These are phyloP conservation scores for Barnettozyma salicaria DNA, from an alignment of 805 yeast species.

Conservation along the genomic window DNA sequence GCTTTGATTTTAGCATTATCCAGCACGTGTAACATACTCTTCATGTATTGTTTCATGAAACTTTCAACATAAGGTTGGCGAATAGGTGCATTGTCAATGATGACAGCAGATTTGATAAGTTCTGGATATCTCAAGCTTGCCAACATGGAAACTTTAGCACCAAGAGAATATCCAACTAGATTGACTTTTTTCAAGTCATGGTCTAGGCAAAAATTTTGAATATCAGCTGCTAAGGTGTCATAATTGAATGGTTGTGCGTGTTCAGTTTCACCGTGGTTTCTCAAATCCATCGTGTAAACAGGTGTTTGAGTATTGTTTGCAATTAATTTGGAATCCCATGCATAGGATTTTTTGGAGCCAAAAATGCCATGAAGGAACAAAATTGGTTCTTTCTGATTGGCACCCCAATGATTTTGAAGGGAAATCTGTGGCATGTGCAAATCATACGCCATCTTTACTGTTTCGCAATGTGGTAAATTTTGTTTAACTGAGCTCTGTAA, in stretches of 20 bases:
- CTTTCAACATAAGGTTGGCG: constrained; percentile 30
- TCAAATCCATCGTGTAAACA: constrained; percentile 39
- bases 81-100: constrained; percentile 45
- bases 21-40: constrained; percentile 71
- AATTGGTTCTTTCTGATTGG: constrained; percentile 28
- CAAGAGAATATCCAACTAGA: constrained; percentile 45
- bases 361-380: constrained; percentile 46
- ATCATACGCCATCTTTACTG: constrained; percentile 27
- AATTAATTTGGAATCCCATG: constrained; percentile 33
- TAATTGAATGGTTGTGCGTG: constrained; percentile 42
- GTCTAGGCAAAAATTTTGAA: constrained; percentile 31
- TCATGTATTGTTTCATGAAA: constrained; percentile 32
- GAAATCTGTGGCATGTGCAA: constrained; percentile 22
- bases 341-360: constrained; percentile 40
- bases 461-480: constrained; percentile 53
- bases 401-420: constrained; percentile 21
- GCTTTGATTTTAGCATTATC: constrained; percentile 41
- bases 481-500: constrained; percentile 81
- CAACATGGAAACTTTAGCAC: constrained; percentile 48
- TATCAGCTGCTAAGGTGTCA: constrained; percentile 37
- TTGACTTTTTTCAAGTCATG: constrained; percentile 28
- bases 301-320: constrained; percentile 29
- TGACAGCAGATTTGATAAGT: constrained; percentile 34
- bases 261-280: constrained; percentile 46
- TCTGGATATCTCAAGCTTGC: constrained; percentile 37